Percentiles rank a stretch among this genome's conserved stretches.
phyloP scores from a whole-genome alignment of 208 protist species.

The Leptomonas pyrrhocoris region DNA sequence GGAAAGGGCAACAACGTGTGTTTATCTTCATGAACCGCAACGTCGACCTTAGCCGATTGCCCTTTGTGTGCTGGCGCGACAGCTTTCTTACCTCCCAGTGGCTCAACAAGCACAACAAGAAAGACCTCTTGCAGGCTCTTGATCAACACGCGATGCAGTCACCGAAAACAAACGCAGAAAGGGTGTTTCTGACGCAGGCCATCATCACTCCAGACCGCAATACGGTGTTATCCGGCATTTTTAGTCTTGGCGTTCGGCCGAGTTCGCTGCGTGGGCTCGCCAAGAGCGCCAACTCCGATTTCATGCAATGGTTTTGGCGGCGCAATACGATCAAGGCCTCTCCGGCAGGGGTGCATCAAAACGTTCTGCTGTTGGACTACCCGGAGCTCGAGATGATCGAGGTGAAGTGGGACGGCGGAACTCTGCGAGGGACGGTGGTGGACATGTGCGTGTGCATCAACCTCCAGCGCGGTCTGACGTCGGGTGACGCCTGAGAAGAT shows the following conservation, averaged over 20 bases:
- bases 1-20: conserved; percentile 34
- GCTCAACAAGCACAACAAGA: conserved; percentile 33
- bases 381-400: conserved; percentile 20
- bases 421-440: conserved; percentile 23
- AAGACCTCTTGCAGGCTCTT: conserved; percentile 27
- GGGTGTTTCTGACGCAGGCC: conserved; percentile 54
- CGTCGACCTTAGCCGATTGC: conserved; percentile 14
- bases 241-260: conserved; percentile 10
- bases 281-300: conserved; percentile 28
- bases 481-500: neutral
- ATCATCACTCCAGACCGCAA: conserved; percentile 33
- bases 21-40: conserved; percentile 49
- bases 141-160: conserved; percentile 13
- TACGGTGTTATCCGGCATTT: conserved; percentile 28
- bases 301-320: conserved; percentile 43
- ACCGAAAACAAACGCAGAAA: neutral
- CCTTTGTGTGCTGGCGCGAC: conserved; percentile 27
- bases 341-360: conserved; percentile 31
- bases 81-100: conserved; percentile 39
- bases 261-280: conserved; percentile 30
- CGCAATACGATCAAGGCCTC: conserved; percentile 21
- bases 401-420: conserved; percentile 6
- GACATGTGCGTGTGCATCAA: conserved; percentile 52
- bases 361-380: conserved; percentile 63
- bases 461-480: conserved; percentile 11